A percentile compares a stretch with the other conserved stretches of the same genome.
phyloP scores from a whole-genome alignment of 805 yeast genomes.

The Priceomyces carsonii region DNA sequence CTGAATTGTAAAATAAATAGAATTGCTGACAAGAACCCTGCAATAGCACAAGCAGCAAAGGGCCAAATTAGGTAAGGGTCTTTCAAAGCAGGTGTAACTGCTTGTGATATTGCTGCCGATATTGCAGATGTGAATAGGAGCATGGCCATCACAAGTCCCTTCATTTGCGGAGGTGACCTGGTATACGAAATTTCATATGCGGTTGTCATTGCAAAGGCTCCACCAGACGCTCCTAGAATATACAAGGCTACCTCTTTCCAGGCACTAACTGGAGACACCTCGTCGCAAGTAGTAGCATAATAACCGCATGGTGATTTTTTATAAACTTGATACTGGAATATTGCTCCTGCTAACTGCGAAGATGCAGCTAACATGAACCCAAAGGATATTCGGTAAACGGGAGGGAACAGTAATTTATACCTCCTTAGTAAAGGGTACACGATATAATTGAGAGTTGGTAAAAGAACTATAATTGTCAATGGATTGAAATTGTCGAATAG shows the following conservation, averaged over 20 bases:
- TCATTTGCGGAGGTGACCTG: constrained; percentile 50
- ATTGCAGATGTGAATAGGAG: constrained; percentile 46
- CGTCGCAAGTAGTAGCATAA: constrained; percentile 39
- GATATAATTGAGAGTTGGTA: constrained; percentile 50
- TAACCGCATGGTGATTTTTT: constrained; percentile 53
- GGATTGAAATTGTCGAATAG: constrained; percentile 56
- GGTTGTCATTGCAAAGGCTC: constrained; percentile 52
- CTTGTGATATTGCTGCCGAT: constrained; percentile 48
- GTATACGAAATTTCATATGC: constrained; percentile 58
- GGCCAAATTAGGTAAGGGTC: constrained; percentile 46
- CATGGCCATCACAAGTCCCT: constrained; percentile 50
- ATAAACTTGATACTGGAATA: constrained; percentile 50
- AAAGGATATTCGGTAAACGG: constrained; percentile 45
- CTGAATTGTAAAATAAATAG: constrained; percentile 33
- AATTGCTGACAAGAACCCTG: constrained; percentile 31
- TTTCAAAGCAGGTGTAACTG: constrained; percentile 39
- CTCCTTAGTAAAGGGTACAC: constrained; percentile 50
- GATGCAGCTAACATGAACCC: constrained; percentile 50
- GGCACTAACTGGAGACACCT: constrained; percentile 28
- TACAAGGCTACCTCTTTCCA: constrained; percentile 29
- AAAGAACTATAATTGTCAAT: constrained; percentile 50
- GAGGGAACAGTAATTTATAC: constrained; percentile 39
- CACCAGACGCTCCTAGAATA: constrained; percentile 50
- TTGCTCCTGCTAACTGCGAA: constrained; percentile 52
- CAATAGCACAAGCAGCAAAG: constrained; percentile 39